Base-by-base conservation (phyloP, 495 filamentous ascomycete species). In the Talaromyces nanjingensis region DNA sequence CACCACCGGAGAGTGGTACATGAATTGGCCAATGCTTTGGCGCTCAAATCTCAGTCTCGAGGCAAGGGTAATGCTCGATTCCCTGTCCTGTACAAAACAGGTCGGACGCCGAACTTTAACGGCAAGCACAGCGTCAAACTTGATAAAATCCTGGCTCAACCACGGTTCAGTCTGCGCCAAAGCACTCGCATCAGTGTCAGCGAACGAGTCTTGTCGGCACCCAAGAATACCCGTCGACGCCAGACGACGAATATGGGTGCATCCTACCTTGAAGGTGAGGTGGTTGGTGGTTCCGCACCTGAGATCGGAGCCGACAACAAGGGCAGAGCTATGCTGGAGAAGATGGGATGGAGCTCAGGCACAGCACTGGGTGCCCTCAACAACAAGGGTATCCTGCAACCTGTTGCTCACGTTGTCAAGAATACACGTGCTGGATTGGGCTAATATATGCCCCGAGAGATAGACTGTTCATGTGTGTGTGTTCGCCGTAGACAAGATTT, bases 341-440 rank as follows among this genome's bases (percentile, higher is more conserved):
- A 93, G 77, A 98, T 98, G 94, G 94, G 94, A 18, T 99, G 96
- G 91, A 89, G 82, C 64, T 87, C 84, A 54, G 94, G 94, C 4
- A 98, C 87, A 73, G 89, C 87, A 6, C 80, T 99, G n/a, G 94
- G 94, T 49, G 83, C 89, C 4, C 68, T 80, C 9, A 87, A 94
- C 64, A 94, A 94, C 72, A 90, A 94, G 73, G 94, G 96, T 37
- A 93, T 96, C 59, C 71, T 94, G 64, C 82, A 89, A 65, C 96
- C 96, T 2, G 87, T 99, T 45, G 80, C 83, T n/a, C 91, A 96
- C 63, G 85, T 96, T 60, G 87, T 98, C 49, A 96, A 94, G 80
- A 91, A 87, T 54, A 82, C 86, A 3, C 93, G 90, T 70, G 87
- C 91, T 25, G 94, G 94, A 25, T 75, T 98, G 62, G 93, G 93